These are phyloP conservation scores for Saccharomycopsis capsularis DNA, from an alignment of 805 yeast genomes.

Conservation along the genomic window DNA sequence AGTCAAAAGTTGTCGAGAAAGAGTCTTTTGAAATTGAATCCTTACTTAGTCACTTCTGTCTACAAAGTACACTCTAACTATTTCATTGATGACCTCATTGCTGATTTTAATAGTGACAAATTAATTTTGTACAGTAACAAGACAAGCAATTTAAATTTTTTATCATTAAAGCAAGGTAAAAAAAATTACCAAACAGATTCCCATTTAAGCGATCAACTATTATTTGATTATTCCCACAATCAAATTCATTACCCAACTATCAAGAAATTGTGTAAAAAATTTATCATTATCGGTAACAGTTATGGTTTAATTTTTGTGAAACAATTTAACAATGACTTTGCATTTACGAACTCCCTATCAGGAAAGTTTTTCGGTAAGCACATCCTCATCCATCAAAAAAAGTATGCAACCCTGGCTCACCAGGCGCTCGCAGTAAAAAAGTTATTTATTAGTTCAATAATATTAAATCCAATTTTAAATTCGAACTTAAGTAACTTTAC, in stretches of 20 bases:
- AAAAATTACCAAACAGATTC: constrained; percentile 4
- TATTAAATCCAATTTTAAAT: constrained; percentile 1
- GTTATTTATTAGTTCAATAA: constrained; percentile 8
- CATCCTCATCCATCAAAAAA: neutral
- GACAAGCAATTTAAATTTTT: constrained; percentile 8
- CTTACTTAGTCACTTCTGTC: constrained; percentile 11
- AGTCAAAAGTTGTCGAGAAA: neutral
- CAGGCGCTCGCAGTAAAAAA: neutral
- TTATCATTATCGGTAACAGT: constrained; percentile 9
- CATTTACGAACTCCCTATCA: neutral
- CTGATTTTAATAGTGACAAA: constrained; percentile 16
- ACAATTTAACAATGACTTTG: constrained; percentile 4
- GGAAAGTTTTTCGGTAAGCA: constrained; percentile 2
- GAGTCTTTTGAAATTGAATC: constrained; percentile 1
- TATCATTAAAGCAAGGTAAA: constrained; percentile 19
- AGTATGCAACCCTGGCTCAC: neutral
- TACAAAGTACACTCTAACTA: constrained; percentile 12
- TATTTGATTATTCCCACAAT: neutral
- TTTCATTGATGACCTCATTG: constrained; percentile 9
- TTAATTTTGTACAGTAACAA: constrained; percentile 11
- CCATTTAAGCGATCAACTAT: neutral
- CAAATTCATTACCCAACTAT: neutral
- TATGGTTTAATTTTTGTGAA: constrained; percentile 15
- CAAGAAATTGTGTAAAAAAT: constrained; percentile 6
- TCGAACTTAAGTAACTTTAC: neutral